phyloP scores from a whole-genome alignment of 345 rosid species.

The Erodium maritimum region DNA sequence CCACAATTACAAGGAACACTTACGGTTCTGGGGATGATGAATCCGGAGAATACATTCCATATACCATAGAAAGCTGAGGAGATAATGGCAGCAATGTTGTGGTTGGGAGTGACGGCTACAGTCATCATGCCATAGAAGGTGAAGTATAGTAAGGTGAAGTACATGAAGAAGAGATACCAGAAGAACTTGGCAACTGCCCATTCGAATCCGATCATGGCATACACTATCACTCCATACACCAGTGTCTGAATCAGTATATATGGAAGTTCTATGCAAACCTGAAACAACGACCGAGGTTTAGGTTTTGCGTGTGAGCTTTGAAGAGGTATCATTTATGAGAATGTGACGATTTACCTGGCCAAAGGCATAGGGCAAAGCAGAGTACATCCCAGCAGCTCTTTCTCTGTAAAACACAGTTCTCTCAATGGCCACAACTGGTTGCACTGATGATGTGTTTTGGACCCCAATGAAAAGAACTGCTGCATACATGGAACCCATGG shows the following conservation, averaged over 20 bases:
- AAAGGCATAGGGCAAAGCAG: conserved; percentile 62
- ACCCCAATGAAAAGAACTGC: conserved; percentile 53
- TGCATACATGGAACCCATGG: conserved; percentile 57
- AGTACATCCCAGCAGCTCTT: conserved; percentile 68
- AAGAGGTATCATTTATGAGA: neutral
- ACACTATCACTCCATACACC: conserved; percentile 40
- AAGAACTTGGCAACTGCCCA: conserved; percentile 38
- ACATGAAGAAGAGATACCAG: conserved; percentile 54
- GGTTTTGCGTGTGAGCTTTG: no score
- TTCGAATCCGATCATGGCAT: conserved; percentile 51
- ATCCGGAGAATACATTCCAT: conserved; percentile 65
- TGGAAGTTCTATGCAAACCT: conserved; percentile 48
- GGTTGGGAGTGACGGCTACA: conserved; percentile 52
- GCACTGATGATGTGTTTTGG: conserved; percentile 37
- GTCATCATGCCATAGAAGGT: conserved; percentile 60
- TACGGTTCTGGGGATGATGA: conserved; percentile 41
- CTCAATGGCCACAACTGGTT: conserved; percentile 55
- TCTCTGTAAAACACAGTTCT: conserved; percentile 65
- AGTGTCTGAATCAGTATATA: conserved; percentile 33
- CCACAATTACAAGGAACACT: neutral
- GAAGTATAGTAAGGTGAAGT: conserved; percentile 49
- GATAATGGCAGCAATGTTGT: conserved; percentile 34
- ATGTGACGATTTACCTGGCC: conserved; percentile 30
- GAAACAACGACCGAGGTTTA: neutral
- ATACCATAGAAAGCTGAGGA: conserved; percentile 34